Conservation (phyloP, 306 rosid genomes). For the Dryas alaskensis region DNA sequence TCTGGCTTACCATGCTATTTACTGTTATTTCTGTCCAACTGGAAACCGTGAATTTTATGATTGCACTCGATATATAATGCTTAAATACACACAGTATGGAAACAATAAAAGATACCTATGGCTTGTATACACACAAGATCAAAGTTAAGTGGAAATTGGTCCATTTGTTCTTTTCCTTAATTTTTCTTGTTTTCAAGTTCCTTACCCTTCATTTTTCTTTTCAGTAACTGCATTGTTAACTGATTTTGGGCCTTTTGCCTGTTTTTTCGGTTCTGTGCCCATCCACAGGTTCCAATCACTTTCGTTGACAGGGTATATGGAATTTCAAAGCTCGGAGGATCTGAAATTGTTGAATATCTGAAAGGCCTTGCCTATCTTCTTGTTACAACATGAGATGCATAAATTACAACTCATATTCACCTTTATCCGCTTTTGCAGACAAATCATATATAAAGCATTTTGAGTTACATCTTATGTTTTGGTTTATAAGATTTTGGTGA, state of each 20-base stretch:
- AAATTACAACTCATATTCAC: not conserved
- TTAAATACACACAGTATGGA: not conserved
- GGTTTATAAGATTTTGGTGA: not conserved
- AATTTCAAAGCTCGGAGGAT: slow-evolving; percentile 96
- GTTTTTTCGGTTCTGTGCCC: slow-evolving; percentile 18
- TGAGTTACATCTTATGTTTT: not conserved
- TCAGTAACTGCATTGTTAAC: not conserved
- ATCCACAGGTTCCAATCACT: slow-evolving; percentile 83
- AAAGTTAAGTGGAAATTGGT: no score
- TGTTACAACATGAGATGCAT: slow-evolving; percentile 56
- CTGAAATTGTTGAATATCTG: slow-evolving; percentile 91
- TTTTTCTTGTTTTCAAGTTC: not conserved
- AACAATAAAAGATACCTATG: not conserved
- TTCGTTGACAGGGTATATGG: slow-evolving; percentile 94
- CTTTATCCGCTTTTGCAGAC: not conserved
- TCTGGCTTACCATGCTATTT: not conserved
- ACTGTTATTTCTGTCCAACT: not conserved
- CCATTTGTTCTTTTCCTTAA: no score
- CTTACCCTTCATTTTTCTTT: not conserved
- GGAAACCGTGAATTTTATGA: not conserved
- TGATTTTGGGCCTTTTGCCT: not conserved
- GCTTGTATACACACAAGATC: no score
- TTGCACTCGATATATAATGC: not conserved
- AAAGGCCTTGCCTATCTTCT: slow-evolving; percentile 80
- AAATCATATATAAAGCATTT: not conserved